Conservation (phyloP, 441 rosid species). For the Theobroma grandiflorum region DNA sequence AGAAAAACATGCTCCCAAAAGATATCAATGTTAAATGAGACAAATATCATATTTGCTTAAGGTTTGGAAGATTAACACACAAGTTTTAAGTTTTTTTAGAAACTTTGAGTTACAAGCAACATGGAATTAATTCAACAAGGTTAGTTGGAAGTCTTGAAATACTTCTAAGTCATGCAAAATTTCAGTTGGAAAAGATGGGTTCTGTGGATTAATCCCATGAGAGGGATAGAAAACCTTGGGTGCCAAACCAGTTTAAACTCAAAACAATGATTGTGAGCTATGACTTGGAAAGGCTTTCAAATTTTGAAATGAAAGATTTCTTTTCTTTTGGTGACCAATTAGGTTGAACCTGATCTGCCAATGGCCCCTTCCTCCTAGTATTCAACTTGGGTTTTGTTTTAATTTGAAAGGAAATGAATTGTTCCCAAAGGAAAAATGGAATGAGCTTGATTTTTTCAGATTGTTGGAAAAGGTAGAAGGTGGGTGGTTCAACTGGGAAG, state of each 20-base stretch:
- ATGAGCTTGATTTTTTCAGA: not conserved
- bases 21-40: not conserved
- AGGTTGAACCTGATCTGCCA: conserved; percentile 19
- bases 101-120: conserved; percentile 35
- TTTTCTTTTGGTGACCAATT: not conserved
- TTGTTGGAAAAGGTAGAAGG: not conserved
- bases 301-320: conserved; percentile 8
- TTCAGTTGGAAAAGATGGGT: not conserved
- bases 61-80: conserved; percentile 28
- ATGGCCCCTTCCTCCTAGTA: not conserved
- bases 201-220: not conserved
- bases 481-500: not conserved
- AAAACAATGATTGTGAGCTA: not conserved
- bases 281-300: not conserved
- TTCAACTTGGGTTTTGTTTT: not conserved
- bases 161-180: not conserved
- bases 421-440: not conserved
- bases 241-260: conserved; percentile 29
- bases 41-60: conserved; percentile 34
- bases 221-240: conserved; percentile 23
- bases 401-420: not conserved
- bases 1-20: not conserved
- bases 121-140: conserved; percentile 1
- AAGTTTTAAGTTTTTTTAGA: conserved; percentile 26
- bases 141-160: not conserved